Conservation (phyloP, 163 green algal species). For the Scenedesmus sp. region DNA sequence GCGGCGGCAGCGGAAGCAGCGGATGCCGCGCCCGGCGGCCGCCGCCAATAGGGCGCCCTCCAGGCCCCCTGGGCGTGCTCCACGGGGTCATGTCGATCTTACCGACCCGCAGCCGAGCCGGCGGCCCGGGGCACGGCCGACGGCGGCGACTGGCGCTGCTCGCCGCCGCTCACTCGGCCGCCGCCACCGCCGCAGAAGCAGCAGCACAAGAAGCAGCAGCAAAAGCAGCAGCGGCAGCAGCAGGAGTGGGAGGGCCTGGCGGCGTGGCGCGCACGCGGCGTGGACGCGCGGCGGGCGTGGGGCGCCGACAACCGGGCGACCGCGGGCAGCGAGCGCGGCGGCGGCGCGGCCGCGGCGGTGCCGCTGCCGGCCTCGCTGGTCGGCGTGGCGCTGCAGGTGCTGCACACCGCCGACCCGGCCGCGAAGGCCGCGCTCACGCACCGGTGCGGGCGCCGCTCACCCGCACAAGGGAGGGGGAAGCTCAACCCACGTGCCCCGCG, state of each 20-base stretch:
- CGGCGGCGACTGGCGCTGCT: not conserved
- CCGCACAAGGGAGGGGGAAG: too few relatives aligned
- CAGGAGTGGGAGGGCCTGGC: constrained; percentile 65
- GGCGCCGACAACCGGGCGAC: constrained; percentile 25
- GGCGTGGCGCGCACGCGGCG: constrained; percentile 53
- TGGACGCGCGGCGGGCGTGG: constrained; percentile 57
- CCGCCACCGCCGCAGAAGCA: not conserved
- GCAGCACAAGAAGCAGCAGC: constrained; percentile 12
- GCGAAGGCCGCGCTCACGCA: constrained; percentile 77
- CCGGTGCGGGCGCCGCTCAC: too few relatives aligned
- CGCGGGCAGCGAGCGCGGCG: constrained; percentile 11
- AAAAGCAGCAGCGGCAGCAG: not conserved
- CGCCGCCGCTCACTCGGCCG: not conserved
- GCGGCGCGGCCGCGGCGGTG: constrained; percentile 22
- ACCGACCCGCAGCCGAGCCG: not conserved
- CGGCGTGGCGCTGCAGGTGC: constrained; percentile 53
- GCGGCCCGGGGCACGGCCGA: not conserved
- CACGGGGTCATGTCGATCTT: not conserved
- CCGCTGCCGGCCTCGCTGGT: constrained; percentile 45
- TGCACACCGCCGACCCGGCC: constrained; percentile 65
- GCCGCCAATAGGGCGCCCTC: not conserved
- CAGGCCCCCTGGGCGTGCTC: not conserved
- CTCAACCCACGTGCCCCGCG: too few relatives aligned
- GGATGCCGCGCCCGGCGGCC: not conserved
- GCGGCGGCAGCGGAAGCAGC: too few relatives aligned